A percentile compares a stretch with the other conserved stretches of the same genome.
These are phyloP conservation scores for Heliocybe sulcata DNA, from an alignment of 1,284 basidiomycete species.

Conservation along the genomic window DNA sequence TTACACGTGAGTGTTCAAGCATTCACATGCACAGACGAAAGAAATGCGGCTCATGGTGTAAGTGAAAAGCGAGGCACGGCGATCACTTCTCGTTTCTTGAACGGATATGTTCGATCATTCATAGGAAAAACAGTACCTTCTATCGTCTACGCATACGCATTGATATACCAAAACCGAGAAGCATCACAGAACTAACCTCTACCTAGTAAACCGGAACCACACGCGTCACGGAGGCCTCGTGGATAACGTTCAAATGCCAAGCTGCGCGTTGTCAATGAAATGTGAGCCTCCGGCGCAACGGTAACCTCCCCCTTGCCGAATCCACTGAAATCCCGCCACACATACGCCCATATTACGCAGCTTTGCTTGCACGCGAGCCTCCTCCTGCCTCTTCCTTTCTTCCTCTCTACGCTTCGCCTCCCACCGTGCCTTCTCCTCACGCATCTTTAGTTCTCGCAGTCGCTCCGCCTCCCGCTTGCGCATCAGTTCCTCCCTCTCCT, in stretches of 20 bases:
- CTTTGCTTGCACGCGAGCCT: conserved; percentile 30
- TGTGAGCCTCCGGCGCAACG: conserved; percentile 49
- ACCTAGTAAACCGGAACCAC: no score
- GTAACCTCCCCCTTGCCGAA: conserved; percentile 36
- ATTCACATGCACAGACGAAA: no score
- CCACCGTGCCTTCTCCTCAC: conserved; percentile 20
- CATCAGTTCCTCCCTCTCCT: conserved; percentile 8
- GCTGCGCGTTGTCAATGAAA: conserved; percentile 27
- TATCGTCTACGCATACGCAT: no score
- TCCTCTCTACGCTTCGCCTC: conserved; percentile 28
- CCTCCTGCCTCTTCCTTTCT: conserved; percentile 20
- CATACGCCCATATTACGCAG: conserved; percentile 47
- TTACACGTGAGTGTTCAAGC: no score
- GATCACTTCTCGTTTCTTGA: no score
- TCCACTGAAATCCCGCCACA: conserved; percentile 44
- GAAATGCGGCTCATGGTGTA: no score
- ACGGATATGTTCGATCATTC: no score
- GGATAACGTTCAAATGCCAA: conserved; percentile 19
- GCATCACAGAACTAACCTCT: no score
- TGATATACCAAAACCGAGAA: no score
- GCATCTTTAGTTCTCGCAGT: conserved; percentile 15
- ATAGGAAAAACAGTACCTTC: no score
- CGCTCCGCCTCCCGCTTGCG: conserved; percentile 19
- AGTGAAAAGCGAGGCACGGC: no score
- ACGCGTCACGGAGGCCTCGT: no score